Base-by-base conservation (phyloP, 2,329 filamentous ascomycete species). In the Alternaria sp. region DNA sequence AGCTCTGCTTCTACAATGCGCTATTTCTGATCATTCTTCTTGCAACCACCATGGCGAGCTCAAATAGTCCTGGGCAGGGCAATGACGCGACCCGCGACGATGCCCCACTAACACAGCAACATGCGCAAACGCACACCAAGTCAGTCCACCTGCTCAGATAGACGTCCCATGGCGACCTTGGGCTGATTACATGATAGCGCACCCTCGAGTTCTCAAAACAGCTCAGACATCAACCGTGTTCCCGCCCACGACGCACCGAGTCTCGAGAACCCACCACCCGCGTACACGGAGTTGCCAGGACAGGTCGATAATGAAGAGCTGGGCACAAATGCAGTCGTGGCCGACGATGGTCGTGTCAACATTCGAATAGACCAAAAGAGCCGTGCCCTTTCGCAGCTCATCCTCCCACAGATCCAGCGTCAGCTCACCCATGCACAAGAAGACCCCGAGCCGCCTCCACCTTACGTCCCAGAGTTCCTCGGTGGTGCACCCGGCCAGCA, bases 381-480 rank as follows among this genome's bases (percentile, higher is more conserved):
- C 38, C 73, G 74, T 16, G 69, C 70, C 11, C 65, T 81, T 3
- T 79, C 79, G 10, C 73, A 74, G 41, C 58, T 80, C 57, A 73
- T 81, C 53, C 67, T 69, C n/a, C 78, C 78, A 1, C 77, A 79
- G 44, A 71, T 81, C 34, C 75, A 79, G 27, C 74, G 71, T 14
- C 76, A 80, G 59, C 70, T 79, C 60, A 71, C 71, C 10, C 70
- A 73, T n/a, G 79, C 78, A 22, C 80, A 83, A 36, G 79, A 85
- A 44, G 84, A 88, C 54, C 80, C 81, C 25, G 80, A 84, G 60
- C 84, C 89, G 2, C 89, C 90, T 27, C 88, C 89, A 2, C 85
- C 87, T 32, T 93, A 92, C 69, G 89, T 93, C 43, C 90, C 91
- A 1, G 87, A 90, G n/a, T 89, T 86, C 40, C 82, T 94, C 3